Evolutionary conservation across 768 basidiomycete genomes (phyloP), one percentile per base, ranked within the genome.

Genomic region (Phlegmacium glaucopus): DNA sequence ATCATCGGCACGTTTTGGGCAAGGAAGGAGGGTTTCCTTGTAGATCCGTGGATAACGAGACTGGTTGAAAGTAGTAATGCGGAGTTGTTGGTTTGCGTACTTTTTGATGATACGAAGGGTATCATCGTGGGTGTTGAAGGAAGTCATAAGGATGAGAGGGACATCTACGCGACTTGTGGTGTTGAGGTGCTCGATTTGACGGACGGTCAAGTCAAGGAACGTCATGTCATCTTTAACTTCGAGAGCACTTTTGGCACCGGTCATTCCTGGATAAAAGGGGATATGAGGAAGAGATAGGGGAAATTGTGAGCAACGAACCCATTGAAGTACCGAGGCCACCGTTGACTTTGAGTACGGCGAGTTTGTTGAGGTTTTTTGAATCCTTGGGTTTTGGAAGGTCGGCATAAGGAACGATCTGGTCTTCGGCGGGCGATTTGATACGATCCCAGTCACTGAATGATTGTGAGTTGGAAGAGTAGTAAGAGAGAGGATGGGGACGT

Each of bases 181-280:
- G 77, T 94, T 94, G 63, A 95, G 83, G 67, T 95, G 90, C 77
- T 96, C 92, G 60, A 97, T 93, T 71, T 96, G 94, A 55, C 91
- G 81, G 39, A 97, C 91, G 47, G 83, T 87, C 53, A 97, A 79
- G 67, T 97, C 94, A 52, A 97, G 82, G 82, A 96, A 97, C 43
- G 89, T 94, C 94, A 95, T 93, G 65, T 92, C 93, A 59, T 96
- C 88, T 71, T 95, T 88, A 72, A 95, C 93, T 62, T 95, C 94
- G 52, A 97, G 88, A 45, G 94, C 89, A 61, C 82, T 85, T 78
- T 95, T 97, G 16, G 93, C 92, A 44, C 86, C 85, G 7, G 82
- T 85, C 82, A 89, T 85, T 34, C 86, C 85, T 87, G 52, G 5
- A n/a, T 44, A 45, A 29, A 13, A 53, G 30, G 32, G 43, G 48